These are phyloP conservation scores for Coelastrella sp. DNA, from an alignment of 139 green algal species.

Conservation along the genomic window DNA sequence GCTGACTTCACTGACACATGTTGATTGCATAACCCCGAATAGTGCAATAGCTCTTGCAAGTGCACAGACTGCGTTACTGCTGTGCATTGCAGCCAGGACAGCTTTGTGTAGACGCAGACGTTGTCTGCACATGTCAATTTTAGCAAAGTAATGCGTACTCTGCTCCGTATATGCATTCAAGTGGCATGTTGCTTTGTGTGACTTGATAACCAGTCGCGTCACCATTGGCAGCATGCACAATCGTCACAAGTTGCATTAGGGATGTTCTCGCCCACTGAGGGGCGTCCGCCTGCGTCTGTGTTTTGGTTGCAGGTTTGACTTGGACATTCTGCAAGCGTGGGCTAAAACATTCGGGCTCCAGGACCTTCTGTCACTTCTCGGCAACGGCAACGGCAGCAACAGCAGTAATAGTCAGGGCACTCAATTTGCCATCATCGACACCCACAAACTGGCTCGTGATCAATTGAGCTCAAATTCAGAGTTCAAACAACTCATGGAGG, in stretches of 20 bases:
- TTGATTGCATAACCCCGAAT: too few relatives aligned
- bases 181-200: too few relatives aligned
- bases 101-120: too few relatives aligned
- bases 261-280: not conserved
- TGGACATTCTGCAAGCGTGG: not conserved
- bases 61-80: too few relatives aligned
- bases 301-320: not conserved
- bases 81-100: too few relatives aligned
- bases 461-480: not conserved
- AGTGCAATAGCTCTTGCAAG: too few relatives aligned
- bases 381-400: not conserved
- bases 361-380: not conserved
- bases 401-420: not conserved
- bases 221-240: not conserved
- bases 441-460: not conserved
- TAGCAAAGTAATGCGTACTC: too few relatives aligned
- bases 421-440: conserved; percentile 21
- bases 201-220: too few relatives aligned
- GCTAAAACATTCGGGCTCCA: not conserved
- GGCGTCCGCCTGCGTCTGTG: not conserved
- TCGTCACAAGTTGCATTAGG: not conserved
- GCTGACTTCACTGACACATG: too few relatives aligned
- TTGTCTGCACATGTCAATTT: too few relatives aligned
- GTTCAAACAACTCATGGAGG: too few relatives aligned
- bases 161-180: too few relatives aligned